A percentile compares a stretch with the other conserved stretches of the same genome.
Evolutionary conservation across 2,329 filamentous ascomycete genomes (phyloP).

Genomic region (Aspergillus sp.): DNA sequence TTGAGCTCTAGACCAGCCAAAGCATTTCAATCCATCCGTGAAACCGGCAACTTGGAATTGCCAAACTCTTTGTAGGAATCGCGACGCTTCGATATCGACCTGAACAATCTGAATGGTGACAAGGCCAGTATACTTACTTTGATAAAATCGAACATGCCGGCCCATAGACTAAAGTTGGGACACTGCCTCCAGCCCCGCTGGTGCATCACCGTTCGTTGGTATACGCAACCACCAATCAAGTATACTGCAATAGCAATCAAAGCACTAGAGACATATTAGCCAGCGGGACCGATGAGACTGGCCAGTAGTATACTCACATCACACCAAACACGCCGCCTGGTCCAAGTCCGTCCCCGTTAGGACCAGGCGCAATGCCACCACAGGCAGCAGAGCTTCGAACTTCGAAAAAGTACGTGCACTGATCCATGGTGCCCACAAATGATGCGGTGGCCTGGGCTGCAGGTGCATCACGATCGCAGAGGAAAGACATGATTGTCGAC

Average conservation of each 20-base stretch:
- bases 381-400: slow-evolving; percentile 82
- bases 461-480: slow-evolving; percentile 80
- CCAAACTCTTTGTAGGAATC: slow-evolving; percentile 17
- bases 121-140: slow-evolving; percentile 58
- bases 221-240: slow-evolving; percentile 86
- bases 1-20: slow-evolving; percentile 18
- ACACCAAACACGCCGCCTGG: slow-evolving; percentile 80
- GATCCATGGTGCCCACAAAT: slow-evolving; percentile 83
- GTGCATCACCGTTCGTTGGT: slow-evolving; percentile 90
- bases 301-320: slow-evolving; percentile 58
- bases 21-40: slow-evolving; percentile 31
- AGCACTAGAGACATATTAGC: slow-evolving; percentile 32
- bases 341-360: slow-evolving; percentile 55
- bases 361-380: slow-evolving; percentile 58
- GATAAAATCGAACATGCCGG: slow-evolving; percentile 77
- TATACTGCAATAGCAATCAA: slow-evolving; percentile 78
- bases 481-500: slow-evolving; percentile 85
- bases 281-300: neutral
- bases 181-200: slow-evolving; percentile 92
- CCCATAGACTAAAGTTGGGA: slow-evolving; percentile 92
- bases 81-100: slow-evolving; percentile 20
- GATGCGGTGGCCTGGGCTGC: slow-evolving; percentile 65
- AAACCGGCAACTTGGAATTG: slow-evolving; percentile 23
- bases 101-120: slow-evolving; percentile 28
- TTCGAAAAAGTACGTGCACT: slow-evolving; percentile 95